A percentile compares a stretch with the other conserved stretches of the same genome.
Evolutionary conservation across 805 yeast species (phyloP).

Genomic region (Barnettozyma wickerhamii): DNA sequence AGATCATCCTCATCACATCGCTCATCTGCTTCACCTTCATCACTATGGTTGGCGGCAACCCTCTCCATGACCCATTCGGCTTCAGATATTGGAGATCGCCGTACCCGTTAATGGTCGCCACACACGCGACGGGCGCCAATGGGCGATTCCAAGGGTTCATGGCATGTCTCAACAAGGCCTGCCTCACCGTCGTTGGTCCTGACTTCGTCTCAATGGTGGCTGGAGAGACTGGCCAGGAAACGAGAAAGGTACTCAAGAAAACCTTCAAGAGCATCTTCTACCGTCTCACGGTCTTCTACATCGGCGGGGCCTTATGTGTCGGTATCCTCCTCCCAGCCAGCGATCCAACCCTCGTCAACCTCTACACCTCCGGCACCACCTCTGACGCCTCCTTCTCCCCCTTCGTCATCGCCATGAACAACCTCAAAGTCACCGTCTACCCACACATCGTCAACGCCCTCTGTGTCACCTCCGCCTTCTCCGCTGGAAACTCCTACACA

Average conservation of each 20-base stretch:
- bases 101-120: slow-evolving; percentile 49
- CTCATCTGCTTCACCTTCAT: slow-evolving; percentile 68
- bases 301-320: slow-evolving; percentile 63
- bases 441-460: slow-evolving; percentile 49
- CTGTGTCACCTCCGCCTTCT: slow-evolving; percentile 48
- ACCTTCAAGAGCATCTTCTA: slow-evolving; percentile 72
- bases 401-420: slow-evolving; percentile 53
- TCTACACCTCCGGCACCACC: slow-evolving; percentile 48
- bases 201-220: slow-evolving; percentile 82
- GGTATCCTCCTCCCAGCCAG: slow-evolving; percentile 63
- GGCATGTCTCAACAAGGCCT: slow-evolving; percentile 64
- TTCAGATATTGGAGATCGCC: slow-evolving; percentile 50
- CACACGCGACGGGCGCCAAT: slow-evolving; percentile 43
- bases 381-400: slow-evolving; percentile 49
- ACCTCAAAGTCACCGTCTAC: slow-evolving; percentile 46
- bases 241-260: slow-evolving; percentile 64
- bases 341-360: slow-evolving; percentile 45
- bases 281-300: slow-evolving; percentile 57
- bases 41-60: slow-evolving; percentile 87
- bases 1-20: slow-evolving; percentile 67
- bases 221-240: slow-evolving; percentile 68
- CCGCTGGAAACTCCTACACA: slow-evolving; percentile 54
- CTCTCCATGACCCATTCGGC: slow-evolving; percentile 58
- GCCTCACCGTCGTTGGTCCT: slow-evolving; percentile 79
- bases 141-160: slow-evolving; percentile 73